Evolutionary conservation across 1,284 basidiomycete species (phyloP).

Genomic region (Neolentinus lepideus): DNA sequence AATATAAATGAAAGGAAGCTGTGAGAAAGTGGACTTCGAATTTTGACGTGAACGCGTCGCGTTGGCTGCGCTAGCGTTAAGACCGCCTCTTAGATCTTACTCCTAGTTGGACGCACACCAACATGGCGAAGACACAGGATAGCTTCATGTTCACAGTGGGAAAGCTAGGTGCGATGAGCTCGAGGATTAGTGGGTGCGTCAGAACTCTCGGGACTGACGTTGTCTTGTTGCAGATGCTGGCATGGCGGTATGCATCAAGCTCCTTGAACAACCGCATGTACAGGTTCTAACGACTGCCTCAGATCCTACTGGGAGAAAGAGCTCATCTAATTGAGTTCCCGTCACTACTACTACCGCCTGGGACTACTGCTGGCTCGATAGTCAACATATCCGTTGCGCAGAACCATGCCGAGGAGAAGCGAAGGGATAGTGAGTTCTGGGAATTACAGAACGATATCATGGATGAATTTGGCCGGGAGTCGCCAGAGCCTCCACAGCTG

Average conservation of each 20-base stretch:
- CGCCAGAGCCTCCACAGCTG: conserved; percentile 70
- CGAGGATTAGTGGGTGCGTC: neutral
- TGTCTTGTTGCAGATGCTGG: conserved; percentile 51
- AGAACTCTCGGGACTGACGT: conserved; percentile 7
- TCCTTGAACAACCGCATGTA: neutral
- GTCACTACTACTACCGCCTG: conserved; percentile 85
- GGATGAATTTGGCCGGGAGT: conserved; percentile 59
- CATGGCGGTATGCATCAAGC: conserved; percentile 58
- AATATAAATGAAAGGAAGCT: neutral
- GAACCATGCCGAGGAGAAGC: conserved; percentile 77
- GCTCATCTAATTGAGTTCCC: conserved; percentile 96
- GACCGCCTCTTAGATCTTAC: no score
- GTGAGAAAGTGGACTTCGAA: neutral
- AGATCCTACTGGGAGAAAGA: conserved; percentile 88
- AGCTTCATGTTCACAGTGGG: conserved; percentile 67
- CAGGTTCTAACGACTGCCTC: conserved; percentile 7
- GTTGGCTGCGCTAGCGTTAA: no score
- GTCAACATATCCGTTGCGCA: conserved; percentile 91
- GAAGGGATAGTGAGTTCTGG: conserved; percentile 77
- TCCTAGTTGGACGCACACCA: neutral
- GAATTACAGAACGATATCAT: conserved; percentile 76
- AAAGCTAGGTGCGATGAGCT: conserved; percentile 48
- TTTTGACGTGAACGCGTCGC: neutral
- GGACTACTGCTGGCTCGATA: conserved; percentile 89
- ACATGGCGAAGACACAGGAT: conserved; percentile 32